Evolutionary conservation across 1,284 basidiomycete species (phyloP).

Genomic region (Melampsora americana): DNA sequence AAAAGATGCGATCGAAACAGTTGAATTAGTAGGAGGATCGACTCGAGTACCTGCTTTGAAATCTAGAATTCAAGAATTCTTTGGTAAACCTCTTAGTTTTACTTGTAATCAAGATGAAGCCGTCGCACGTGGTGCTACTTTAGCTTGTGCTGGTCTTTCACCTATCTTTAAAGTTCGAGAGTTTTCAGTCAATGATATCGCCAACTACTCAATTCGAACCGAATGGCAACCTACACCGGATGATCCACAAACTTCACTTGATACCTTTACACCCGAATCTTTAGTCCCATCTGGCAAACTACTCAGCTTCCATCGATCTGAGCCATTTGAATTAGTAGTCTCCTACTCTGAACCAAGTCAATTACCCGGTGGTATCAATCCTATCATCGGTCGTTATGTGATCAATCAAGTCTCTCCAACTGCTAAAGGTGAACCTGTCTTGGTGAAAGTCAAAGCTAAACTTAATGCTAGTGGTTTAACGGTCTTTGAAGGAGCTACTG

Average conservation of each 20-base stretch:
- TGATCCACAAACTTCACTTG: slow-evolving; percentile 74
- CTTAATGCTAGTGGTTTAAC: slow-evolving; percentile 79
- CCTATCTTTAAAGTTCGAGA: slow-evolving; percentile 93
- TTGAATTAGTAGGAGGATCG: slow-evolving; percentile 68
- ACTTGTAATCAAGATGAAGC: slow-evolving; percentile 96
- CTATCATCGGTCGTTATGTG: slow-evolving; percentile 73
- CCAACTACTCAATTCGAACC: slow-evolving; percentile 79
- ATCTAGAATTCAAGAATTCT: slow-evolving; percentile 64
- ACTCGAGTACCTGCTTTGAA: slow-evolving; percentile 69
- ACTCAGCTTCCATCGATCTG: slow-evolving; percentile 85
- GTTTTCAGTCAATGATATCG: slow-evolving; percentile 78
- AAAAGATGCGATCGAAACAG: slow-evolving; percentile 63
- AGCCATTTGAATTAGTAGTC: slow-evolving; percentile 79
- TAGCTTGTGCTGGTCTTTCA: slow-evolving; percentile 87
- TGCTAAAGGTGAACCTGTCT: slow-evolving; percentile 67
- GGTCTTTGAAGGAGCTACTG: slow-evolving; percentile 78
- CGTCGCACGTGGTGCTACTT: slow-evolving; percentile 84
- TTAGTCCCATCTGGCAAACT: slow-evolving; percentile 84
- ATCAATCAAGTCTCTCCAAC: slow-evolving; percentile 71
- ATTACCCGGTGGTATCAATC: slow-evolving; percentile 74
- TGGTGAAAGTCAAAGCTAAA: slow-evolving; percentile 82
- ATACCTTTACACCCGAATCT: slow-evolving; percentile 80
- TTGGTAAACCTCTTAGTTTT: slow-evolving; percentile 71
- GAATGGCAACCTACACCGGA: slow-evolving; percentile 71
- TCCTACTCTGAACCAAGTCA: slow-evolving; percentile 67